Base-by-base conservation (phyloP, 208 protist species). In the Lotmaria passim region DNA sequence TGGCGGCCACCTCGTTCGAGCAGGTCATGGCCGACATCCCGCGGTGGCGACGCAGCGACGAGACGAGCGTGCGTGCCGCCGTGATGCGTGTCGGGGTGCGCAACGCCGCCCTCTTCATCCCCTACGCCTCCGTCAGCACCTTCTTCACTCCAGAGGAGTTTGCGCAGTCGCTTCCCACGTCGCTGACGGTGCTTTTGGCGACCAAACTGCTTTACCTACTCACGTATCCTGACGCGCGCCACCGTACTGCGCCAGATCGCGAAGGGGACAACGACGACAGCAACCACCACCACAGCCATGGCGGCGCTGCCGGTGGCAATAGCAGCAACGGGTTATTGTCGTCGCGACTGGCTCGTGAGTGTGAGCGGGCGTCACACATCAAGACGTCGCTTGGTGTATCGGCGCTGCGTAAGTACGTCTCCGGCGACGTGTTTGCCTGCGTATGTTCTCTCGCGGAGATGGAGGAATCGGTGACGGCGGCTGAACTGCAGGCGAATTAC, bases 71-170 rank as follows among this genome's bases (percentile, higher is more conserved):
- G 17, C 75, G 78, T 2, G 53, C 58, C 21, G 53, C 83, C n/a
- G 66, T 91, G 30, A 41, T 53, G 24, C 39, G 58, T 4, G 75
- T 84, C 12, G 90, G 90, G 12, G 50, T 79, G 39, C 75, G 81
- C 62, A 90, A 85, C 65, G 74, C 82, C 24, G 87, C 87, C 17
- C 67, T 91, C 21, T 81, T 87, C 58, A 61, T 74, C 11, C 55
- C 65, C 24, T 92, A 84, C 68, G 26, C 75, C 17, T 65, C 70
- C 26, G 81, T 92, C 64, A 58, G 75, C 52, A 47, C 69, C 0
- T 72, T 82, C 53, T 61, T 81, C 10, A 86, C 87, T 4, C 74
- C 85, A 19, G 72, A 79, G 15, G 90, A 95, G 57, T 92, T 92
- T 61, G 73, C 64, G 36, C 57, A 58, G 14, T 88, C 83, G 69